A percentile compares a stretch with the other conserved stretches of the same genome.
Evolutionary conservation across 768 basidiomycete species (phyloP).

Genomic region (Omphalotus guepiniiformis): DNA sequence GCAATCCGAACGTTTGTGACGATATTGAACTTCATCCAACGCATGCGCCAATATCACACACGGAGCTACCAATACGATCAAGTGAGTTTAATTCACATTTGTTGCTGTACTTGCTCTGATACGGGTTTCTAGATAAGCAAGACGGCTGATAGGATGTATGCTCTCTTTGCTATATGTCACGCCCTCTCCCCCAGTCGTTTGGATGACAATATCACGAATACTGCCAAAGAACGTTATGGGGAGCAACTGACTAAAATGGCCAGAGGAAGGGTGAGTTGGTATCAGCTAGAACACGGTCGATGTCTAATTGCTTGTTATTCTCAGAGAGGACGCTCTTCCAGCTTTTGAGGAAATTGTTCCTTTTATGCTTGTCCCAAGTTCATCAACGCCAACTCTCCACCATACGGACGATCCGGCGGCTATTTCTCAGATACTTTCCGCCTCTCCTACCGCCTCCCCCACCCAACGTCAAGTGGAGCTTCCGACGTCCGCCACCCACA

Average conservation of each 20-base stretch:
- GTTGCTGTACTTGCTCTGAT: neutral
- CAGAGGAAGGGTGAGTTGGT: constrained; percentile 56
- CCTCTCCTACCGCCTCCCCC: constrained; percentile 33
- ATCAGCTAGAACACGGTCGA: no score
- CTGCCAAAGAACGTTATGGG: constrained; percentile 89
- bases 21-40: constrained; percentile 91
- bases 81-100: constrained; percentile 34
- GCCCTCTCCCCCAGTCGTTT: constrained; percentile 88
- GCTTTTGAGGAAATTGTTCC: constrained; percentile 91
- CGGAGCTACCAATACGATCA: constrained; percentile 96
- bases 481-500: constrained; percentile 27
- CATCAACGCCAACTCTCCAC: constrained; percentile 91
- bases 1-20: constrained; percentile 92
- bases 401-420: constrained; percentile 78
- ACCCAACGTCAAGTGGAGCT: neutral
- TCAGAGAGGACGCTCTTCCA: constrained; percentile 63
- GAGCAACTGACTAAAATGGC: constrained; percentile 87
- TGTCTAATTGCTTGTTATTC: neutral
- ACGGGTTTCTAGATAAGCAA: constrained; percentile 73
- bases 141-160: constrained; percentile 97
- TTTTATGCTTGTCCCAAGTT: constrained; percentile 96
- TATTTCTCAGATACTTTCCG: constrained; percentile 45
- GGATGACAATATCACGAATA: constrained; percentile 92
- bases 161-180: constrained; percentile 90
- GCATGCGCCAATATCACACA: constrained; percentile 96